These are phyloP conservation scores for Hypoxylon cercidicola DNA, from an alignment of 495 filamentous ascomycete genomes.

Conservation along the genomic window DNA sequence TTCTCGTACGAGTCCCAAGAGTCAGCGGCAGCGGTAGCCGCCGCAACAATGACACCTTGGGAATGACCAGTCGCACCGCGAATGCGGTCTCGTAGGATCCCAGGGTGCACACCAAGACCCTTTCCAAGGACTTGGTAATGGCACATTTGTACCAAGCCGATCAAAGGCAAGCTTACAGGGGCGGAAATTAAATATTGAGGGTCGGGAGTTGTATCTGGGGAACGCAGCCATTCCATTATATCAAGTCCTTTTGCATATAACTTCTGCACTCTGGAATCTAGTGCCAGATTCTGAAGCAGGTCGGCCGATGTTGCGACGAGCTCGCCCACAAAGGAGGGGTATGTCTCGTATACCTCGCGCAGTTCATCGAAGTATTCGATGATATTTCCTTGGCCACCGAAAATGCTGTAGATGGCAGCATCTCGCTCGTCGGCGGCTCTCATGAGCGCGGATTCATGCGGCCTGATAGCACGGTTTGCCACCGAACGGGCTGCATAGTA, in stretches of 20 bases:
- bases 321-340: constrained; percentile 88
- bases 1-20: constrained; percentile 90
- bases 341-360: constrained; percentile 87
- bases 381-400: constrained; percentile 99
- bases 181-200: constrained; percentile 96
- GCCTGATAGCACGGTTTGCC: constrained; percentile 80
- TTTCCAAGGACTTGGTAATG: constrained; percentile 95
- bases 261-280: constrained; percentile 88
- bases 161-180: constrained; percentile 95
- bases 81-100: constrained; percentile 81
- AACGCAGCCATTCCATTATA: constrained; percentile 89
- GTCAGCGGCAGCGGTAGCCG: constrained; percentile 86
- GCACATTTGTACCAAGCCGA: constrained; percentile 92
- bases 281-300: constrained; percentile 83
- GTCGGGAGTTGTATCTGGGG: constrained; percentile 88
- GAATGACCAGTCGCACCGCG: constrained; percentile 95
- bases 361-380: constrained; percentile 99
- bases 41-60: constrained; percentile 93
- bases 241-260: constrained; percentile 96
- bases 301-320: constrained; percentile 81
- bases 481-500: constrained; percentile 93
- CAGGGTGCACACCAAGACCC: constrained; percentile 85
- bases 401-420: constrained; percentile 88
- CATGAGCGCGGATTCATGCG: constrained; percentile 92
- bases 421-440: constrained; percentile 82